These are phyloP conservation scores for Petunia axillaris DNA, from an alignment of 257 asterid species.

Conservation along the genomic window DNA sequence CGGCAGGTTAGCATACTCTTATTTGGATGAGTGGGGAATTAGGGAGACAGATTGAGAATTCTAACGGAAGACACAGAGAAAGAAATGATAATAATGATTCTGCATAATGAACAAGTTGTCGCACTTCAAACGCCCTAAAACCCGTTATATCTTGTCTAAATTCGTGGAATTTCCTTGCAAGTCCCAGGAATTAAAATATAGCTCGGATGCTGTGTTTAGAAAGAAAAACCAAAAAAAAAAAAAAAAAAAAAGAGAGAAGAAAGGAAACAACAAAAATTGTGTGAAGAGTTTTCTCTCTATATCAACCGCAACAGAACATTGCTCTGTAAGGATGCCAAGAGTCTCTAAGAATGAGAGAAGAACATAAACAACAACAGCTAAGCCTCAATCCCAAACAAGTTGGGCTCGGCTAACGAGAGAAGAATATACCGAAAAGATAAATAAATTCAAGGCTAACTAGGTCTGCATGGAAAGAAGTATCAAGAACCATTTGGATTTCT, in stretches of 20 bases:
- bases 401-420: too few relatives aligned
- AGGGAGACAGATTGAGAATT: background rate
- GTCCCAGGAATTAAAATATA: conserved; percentile 12
- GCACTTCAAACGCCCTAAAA: background rate
- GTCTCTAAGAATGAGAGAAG: background rate
- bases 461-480: background rate
- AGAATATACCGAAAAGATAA: background rate
- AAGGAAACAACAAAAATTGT: background rate
- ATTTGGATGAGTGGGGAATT: conserved; percentile 1
- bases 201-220: background rate
- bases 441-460: background rate
- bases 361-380: too few relatives aligned
- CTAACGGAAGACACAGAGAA: conserved; percentile 1
- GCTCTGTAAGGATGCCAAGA: conserved; percentile 10
- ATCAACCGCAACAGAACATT: background rate
- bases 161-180: background rate
- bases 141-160: background rate
- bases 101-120: background rate
- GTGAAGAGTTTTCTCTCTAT: background rate
- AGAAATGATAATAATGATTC: background rate
- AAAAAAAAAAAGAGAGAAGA: too few relatives aligned
- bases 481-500: background rate
- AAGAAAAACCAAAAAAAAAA: background rate
- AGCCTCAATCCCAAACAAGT: too few relatives aligned
- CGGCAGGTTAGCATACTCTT: conserved; percentile 5